Evolutionary conservation across 2,329 filamentous ascomycete genomes (phyloP).

Genomic region (Neoascochyta sp.): DNA sequence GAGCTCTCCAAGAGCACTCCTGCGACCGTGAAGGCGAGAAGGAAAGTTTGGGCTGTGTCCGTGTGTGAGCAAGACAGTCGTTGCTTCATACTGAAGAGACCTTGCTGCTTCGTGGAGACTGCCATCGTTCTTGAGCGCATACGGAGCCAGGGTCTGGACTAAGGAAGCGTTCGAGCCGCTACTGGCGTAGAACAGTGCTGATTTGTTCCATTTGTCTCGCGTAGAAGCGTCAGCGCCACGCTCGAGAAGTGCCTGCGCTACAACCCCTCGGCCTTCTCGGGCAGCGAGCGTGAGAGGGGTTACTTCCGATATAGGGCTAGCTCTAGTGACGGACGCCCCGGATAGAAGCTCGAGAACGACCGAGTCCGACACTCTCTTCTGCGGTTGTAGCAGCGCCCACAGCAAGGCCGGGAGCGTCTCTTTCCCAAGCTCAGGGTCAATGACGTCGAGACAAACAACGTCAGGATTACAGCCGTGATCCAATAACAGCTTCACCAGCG

Average conservation of each 20-base stretch:
- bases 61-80: constrained; percentile 55
- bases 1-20: constrained; percentile 61
- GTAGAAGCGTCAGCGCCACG: constrained; percentile 59
- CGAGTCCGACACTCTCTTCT: constrained; percentile 58
- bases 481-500: constrained; percentile 19
- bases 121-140: constrained; percentile 60
- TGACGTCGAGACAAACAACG: constrained; percentile 43
- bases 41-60: constrained; percentile 64
- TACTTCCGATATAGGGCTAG: constrained; percentile 50
- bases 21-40: constrained; percentile 58
- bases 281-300: constrained; percentile 61
- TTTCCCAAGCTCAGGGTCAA: constrained; percentile 48
- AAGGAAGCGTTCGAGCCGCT: constrained; percentile 27
- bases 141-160: constrained; percentile 49
- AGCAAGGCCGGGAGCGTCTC: constrained; percentile 57
- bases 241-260: constrained; percentile 56
- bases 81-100: constrained; percentile 55
- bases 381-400: constrained; percentile 61
- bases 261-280: constrained; percentile 52
- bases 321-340: constrained; percentile 57
- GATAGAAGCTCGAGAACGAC: constrained; percentile 58
- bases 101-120: constrained; percentile 64
- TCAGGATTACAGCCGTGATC: constrained; percentile 36
- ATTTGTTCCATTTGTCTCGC: constrained; percentile 55
- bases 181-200: constrained; percentile 59